Conservation (phyloP, 345 rosid species). For the Arabidopsis suecica region DNA sequence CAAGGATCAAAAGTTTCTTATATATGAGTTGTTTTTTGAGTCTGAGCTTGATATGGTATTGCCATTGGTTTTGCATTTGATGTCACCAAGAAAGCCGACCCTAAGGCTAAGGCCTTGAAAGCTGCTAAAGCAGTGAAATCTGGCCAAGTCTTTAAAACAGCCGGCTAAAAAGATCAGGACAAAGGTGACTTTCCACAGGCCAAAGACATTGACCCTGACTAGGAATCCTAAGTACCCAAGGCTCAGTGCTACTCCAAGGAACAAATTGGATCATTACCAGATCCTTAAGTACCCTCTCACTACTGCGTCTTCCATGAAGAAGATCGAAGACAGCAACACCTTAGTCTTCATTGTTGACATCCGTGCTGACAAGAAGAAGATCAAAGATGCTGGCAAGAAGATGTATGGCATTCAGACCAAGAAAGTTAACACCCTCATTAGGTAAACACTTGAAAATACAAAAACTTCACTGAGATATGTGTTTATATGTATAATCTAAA, state of each 20-base stretch:
- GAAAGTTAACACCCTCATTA: conserved; percentile 73
- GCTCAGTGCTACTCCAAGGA: conserved; percentile 44
- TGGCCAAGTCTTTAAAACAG: conserved; percentile 57
- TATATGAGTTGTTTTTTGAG: not conserved
- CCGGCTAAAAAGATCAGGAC: conserved; percentile 41
- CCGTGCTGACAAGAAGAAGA: conserved; percentile 73
- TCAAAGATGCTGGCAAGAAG: conserved; percentile 67
- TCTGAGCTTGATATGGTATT: not conserved
- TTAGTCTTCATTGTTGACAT: conserved; percentile 65
- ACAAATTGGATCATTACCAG: conserved; percentile 52
- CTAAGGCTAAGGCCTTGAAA: conserved; percentile 65
- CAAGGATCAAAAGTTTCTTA: not conserved
- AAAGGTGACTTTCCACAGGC: conserved; percentile 49
- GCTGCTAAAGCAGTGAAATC: conserved; percentile 71
- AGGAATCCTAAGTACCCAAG: conserved; percentile 41
- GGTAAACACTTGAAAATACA: conserved; percentile 42
- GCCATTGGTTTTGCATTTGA: conserved; percentile 29
- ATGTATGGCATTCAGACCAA: conserved; percentile 69
- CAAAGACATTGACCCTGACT: conserved; percentile 44
- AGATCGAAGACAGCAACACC: conserved; percentile 72
- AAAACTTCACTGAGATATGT: not conserved
- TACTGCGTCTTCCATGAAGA: conserved; percentile 72
- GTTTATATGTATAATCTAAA: not conserved
- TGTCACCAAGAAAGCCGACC: conserved; percentile 54
- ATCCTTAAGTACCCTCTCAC: conserved; percentile 68